Conservation (phyloP, 2,329 filamentous ascomycete species). For the Cordyceps cicadae region DNA sequence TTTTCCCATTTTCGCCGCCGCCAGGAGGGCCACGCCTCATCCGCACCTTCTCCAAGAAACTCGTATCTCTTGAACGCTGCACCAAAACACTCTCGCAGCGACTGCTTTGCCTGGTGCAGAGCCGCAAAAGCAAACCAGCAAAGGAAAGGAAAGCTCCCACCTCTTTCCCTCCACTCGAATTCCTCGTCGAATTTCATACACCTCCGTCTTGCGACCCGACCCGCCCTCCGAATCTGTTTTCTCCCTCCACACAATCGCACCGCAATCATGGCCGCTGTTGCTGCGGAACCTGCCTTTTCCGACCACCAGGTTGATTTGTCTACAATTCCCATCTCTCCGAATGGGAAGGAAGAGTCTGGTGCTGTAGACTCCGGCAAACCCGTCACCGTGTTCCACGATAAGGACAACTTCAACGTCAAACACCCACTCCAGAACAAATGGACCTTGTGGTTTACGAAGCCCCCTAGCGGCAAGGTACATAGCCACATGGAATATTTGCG, state of each 20-base stretch:
- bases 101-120: conserved; percentile 34
- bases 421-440: conserved; percentile 95
- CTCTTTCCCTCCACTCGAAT: conserved; percentile 13
- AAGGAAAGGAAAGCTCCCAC: conserved; percentile 21
- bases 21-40: conserved; percentile 3
- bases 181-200: conserved; percentile 9
- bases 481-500: conserved; percentile 14
- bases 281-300: conserved; percentile 27
- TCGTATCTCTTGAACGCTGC: conserved; percentile 15
- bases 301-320: conserved; percentile 57
- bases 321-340: conserved; percentile 59
- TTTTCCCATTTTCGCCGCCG: background rate
- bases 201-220: conserved; percentile 17
- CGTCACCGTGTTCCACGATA: conserved; percentile 94
- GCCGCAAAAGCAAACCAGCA: conserved; percentile 17
- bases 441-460: conserved; percentile 99
- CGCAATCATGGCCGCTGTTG: conserved; percentile 26
- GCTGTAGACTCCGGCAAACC: conserved; percentile 50
- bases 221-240: conserved; percentile 1
- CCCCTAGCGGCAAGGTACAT: conserved; percentile 80
- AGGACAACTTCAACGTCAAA: conserved; percentile 99
- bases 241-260: background rate
- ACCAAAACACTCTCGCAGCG: conserved; percentile 11
- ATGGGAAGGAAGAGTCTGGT: conserved; percentile 44
- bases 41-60: conserved; percentile 10